These are phyloP conservation scores for Aspergillus arachidicola DNA, from an alignment of 2,329 filamentous ascomycete genomes.

Conservation along the genomic window DNA sequence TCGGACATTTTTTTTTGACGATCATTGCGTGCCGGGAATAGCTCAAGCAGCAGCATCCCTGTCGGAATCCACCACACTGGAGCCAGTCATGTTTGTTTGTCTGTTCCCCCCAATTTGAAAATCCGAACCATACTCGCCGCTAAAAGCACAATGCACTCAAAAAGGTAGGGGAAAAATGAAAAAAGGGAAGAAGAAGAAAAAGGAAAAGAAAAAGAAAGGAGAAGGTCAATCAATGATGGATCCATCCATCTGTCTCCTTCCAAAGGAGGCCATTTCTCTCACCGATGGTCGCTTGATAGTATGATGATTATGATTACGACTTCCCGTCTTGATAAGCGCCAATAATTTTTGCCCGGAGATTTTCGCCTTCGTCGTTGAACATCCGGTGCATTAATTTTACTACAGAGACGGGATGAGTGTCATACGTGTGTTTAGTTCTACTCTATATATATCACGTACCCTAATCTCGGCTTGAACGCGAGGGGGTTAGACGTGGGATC, in stretches of 20 bases:
- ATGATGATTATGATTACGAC: not conserved
- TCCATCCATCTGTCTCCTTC: not conserved
- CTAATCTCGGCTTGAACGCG: slow-evolving; percentile 11
- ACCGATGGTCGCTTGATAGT: not conserved
- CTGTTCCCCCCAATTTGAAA: slow-evolving; percentile 9
- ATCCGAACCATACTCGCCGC: not conserved
- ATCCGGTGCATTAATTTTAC: not conserved
- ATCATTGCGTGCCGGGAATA: slow-evolving; percentile 25
- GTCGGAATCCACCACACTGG: slow-evolving; percentile 8
- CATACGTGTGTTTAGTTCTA: not conserved
- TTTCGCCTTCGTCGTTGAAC: not conserved
- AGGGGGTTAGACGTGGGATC: slow-evolving; percentile 5
- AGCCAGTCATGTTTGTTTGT: slow-evolving; percentile 12
- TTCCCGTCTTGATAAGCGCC: not conserved
- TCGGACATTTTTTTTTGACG: slow-evolving; percentile 24
- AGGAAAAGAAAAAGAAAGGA: not conserved
- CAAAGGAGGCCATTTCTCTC: not conserved
- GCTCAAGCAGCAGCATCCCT: slow-evolving; percentile 21
- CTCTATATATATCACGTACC: not conserved
- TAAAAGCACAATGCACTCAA: not conserved
- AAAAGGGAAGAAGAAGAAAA: not conserved
- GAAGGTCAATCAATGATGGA: not conserved
- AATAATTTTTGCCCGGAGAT: not conserved
- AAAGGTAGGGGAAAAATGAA: not conserved
- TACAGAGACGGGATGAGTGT: not conserved